Evolutionary conservation across 1,139 yeast genomes (phyloP).

Genomic region (Lodderomyces oxycetoniae): DNA sequence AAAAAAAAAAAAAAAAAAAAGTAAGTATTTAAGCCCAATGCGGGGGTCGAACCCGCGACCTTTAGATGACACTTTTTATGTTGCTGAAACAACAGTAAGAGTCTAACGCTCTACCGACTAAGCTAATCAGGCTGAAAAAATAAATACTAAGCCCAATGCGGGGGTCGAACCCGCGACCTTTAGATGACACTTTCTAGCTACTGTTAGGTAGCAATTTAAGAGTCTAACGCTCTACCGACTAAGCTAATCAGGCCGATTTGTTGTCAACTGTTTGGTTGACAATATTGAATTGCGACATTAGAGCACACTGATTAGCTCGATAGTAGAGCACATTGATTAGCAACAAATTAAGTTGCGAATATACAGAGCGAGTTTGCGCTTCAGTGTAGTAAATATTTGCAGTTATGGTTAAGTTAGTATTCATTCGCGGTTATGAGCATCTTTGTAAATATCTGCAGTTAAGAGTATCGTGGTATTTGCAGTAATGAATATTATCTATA

Average conservation of each 20-base stretch:
- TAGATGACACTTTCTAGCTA: conserved; percentile 22
- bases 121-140: conserved; percentile 23
- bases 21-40: conserved; percentile 34
- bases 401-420: too few species aligned
- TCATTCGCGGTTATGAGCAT: too few species aligned
- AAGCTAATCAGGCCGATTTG: conserved; percentile 23
- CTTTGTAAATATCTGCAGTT: too few species aligned
- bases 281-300: background rate
- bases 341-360: too few species aligned
- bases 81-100: too few species aligned
- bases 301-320: too few species aligned
- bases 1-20: background rate
- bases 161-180: conserved; percentile 52
- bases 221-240: conserved; percentile 30
- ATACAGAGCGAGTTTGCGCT: too few species aligned
- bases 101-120: conserved; percentile 31
- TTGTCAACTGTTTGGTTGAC: background rate
- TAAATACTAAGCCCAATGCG: conserved; percentile 40
- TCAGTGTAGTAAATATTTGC: too few species aligned
- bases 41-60: conserved; percentile 53
- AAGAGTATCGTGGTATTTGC: too few species aligned
- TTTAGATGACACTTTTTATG: conserved; percentile 26
- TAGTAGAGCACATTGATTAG: too few species aligned
- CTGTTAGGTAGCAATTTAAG: too few species aligned
- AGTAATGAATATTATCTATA: too few species aligned